Percentiles rank a stretch among this genome's conserved stretches.
These are phyloP conservation scores for Elasticomyces elasticus DNA, from an alignment of 495 filamentous ascomycete species.

Conservation along the genomic window DNA sequence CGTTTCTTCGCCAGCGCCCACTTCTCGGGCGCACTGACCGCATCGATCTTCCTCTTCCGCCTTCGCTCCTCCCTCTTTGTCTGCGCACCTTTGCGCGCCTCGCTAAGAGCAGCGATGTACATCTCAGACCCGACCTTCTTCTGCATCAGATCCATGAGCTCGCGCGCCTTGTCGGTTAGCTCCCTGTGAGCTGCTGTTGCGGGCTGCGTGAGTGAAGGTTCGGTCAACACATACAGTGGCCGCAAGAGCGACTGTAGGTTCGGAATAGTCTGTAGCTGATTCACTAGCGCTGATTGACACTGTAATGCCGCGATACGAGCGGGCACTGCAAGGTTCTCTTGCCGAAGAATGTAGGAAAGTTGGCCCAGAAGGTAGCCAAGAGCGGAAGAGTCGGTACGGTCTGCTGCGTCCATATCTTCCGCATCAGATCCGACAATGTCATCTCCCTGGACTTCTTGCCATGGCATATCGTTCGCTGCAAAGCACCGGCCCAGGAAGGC, in stretches of 20 bases:
- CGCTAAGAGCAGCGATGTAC: slow-evolving; percentile 59
- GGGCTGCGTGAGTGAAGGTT: slow-evolving; percentile 59
- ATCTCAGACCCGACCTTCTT: slow-evolving; percentile 71
- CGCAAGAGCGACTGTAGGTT: slow-evolving; percentile 58
- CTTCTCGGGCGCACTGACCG: slow-evolving; percentile 65
- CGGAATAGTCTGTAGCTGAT: slow-evolving; percentile 42
- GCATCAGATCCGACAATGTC: slow-evolving; percentile 31
- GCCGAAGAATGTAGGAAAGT: slow-evolving; percentile 65
- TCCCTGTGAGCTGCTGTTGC: slow-evolving; percentile 55
- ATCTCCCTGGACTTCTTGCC: slow-evolving; percentile 28
- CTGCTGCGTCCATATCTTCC: slow-evolving; percentile 29
- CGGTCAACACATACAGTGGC: slow-evolving; percentile 75
- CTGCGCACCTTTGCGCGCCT: slow-evolving; percentile 57
- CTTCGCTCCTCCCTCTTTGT: slow-evolving; percentile 60
- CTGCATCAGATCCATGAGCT: slow-evolving; percentile 66
- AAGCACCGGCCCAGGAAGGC: slow-evolving; percentile 64
- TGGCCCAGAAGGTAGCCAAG: slow-evolving; percentile 65
- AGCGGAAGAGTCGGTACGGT: slow-evolving; percentile 35
- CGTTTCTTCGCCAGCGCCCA: slow-evolving; percentile 69
- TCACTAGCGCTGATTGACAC: slow-evolving; percentile 53
- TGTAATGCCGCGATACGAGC: slow-evolving; percentile 69
- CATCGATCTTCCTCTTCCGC: slow-evolving; percentile 76
- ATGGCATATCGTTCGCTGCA: slow-evolving; percentile 50
- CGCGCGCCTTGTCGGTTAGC: slow-evolving; percentile 57
- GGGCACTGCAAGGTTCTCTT: slow-evolving; percentile 50